Evolutionary conservation across 768 basidiomycete genomes (phyloP).

Genomic region (Hericium rajendrae): DNA sequence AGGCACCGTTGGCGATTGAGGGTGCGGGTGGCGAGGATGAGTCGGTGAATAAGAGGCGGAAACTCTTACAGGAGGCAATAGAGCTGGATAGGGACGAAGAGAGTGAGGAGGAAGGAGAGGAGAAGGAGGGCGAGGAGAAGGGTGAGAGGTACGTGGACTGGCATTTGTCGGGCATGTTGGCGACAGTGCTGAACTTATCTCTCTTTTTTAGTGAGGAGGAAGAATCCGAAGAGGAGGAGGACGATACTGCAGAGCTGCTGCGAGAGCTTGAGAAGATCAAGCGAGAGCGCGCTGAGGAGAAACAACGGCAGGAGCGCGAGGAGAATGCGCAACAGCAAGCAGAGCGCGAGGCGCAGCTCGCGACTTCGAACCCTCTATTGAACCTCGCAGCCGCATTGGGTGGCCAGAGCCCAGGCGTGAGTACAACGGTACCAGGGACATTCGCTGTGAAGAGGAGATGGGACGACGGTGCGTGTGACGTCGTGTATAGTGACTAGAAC

Average conservation of each 20-base stretch:
- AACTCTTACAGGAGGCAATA: constrained; percentile 75
- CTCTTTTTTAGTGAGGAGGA: constrained; percentile 31
- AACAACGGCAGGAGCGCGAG: constrained; percentile 71
- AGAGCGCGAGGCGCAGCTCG: constrained; percentile 72
- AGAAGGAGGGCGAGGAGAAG: constrained; percentile 25
- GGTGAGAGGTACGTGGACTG: constrained; percentile 36
- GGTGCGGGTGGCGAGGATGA: constrained; percentile 45
- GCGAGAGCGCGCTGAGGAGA: constrained; percentile 90
- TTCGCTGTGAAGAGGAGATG: constrained; percentile 90
- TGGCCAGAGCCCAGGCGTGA: constrained; percentile 64
- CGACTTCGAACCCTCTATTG: constrained; percentile 78
- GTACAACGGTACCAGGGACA: constrained; percentile 67
- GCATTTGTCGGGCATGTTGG: background rate
- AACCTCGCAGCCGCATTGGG: constrained; percentile 89
- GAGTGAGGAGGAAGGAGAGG: constrained; percentile 50
- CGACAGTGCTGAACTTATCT: constrained; percentile 26
- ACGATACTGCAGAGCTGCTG: constrained; percentile 88
- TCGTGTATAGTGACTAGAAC: background rate
- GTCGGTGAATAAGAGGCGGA: constrained; percentile 70
- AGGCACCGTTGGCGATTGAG: constrained; percentile 31
- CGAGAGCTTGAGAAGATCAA: constrained; percentile 99
- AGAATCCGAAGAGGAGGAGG: constrained; percentile 60
- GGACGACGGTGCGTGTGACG: constrained; percentile 70
- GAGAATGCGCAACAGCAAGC: constrained; percentile 51
- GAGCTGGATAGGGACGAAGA: constrained; percentile 89